Evolutionary conservation across 768 basidiomycete species (phyloP).

Genomic region (Rhodosporidiobolus sp.): DNA sequence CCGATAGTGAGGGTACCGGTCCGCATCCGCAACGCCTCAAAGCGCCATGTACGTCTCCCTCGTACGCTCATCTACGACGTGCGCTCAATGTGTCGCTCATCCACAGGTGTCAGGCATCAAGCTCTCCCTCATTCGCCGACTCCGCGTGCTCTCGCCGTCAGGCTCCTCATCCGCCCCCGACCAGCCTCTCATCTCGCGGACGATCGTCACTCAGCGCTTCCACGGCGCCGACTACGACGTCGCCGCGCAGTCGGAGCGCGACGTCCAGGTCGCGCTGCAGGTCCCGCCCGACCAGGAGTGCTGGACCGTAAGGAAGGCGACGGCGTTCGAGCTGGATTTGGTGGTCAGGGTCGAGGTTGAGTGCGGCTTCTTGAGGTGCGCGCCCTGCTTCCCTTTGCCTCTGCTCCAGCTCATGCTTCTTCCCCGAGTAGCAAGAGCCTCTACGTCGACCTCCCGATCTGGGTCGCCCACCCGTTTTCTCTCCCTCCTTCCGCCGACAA

Average conservation of each 20-base stretch:
- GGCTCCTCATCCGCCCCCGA: constrained; percentile 8
- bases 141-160: constrained; percentile 9
- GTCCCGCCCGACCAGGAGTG: constrained; percentile 26
- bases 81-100: not conserved
- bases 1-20: constrained; percentile 21
- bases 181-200: constrained; percentile 29
- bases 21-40: constrained; percentile 32
- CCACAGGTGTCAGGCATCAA: constrained; percentile 38
- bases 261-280: constrained; percentile 14
- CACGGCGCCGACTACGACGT: constrained; percentile 40
- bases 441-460: constrained; percentile 42
- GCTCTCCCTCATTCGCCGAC: constrained; percentile 34
- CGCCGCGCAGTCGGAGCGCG: constrained; percentile 18
- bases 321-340: constrained; percentile 41
- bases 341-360: constrained; percentile 35
- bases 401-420: not conserved
- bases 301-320: constrained; percentile 31
- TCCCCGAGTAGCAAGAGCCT: constrained; percentile 33
- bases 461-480: constrained; percentile 39
- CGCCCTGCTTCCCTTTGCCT: not conserved
- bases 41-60: constrained; percentile 28
- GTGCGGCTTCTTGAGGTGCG: constrained; percentile 34
- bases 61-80: not conserved
- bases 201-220: constrained; percentile 20
- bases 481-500: constrained; percentile 33